A percentile compares a stretch with the other conserved stretches of the same genome.
Evolutionary conservation across 2,329 filamentous ascomycete genomes (phyloP).

Genomic region (Xylariaceae sp.): DNA sequence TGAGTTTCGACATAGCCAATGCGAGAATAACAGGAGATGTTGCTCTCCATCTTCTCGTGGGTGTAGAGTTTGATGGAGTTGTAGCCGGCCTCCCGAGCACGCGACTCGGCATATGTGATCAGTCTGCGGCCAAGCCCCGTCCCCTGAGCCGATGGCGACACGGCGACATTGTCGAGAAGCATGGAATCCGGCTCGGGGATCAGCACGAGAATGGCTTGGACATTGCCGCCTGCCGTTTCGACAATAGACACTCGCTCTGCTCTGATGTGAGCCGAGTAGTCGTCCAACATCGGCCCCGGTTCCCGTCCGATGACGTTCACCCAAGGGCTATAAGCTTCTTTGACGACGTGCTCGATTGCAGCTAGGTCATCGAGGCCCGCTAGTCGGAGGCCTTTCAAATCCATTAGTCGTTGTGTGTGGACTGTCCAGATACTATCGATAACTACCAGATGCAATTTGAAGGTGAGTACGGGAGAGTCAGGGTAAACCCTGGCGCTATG

Average conservation of each 20-base stretch:
- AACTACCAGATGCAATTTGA: no score
- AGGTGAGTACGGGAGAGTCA: no score
- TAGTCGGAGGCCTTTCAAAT: background rate
- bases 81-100: slow-evolving; percentile 2
- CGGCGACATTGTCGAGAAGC: slow-evolving; percentile 13
- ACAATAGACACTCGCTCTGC: slow-evolving; percentile 5
- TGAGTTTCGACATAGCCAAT: slow-evolving; percentile 10
- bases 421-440: no score
- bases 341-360: slow-evolving; percentile 4
- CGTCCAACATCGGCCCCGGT: slow-evolving; percentile 10
- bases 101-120: slow-evolving; percentile 6
- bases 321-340: slow-evolving; percentile 9
- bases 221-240: background rate
- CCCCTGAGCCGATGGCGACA: slow-evolving; percentile 9
- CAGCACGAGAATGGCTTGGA: slow-evolving; percentile 7
- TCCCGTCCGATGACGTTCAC: slow-evolving; percentile 7
- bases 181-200: slow-evolving; percentile 5
- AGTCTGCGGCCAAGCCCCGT: slow-evolving; percentile 6
- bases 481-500: no score
- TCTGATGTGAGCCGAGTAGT: slow-evolving; percentile 8
- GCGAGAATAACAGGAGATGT: slow-evolving; percentile 10
- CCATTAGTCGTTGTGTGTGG: no score
- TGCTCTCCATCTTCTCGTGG: slow-evolving; percentile 7
- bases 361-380: background rate
- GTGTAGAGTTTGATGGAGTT: slow-evolving; percentile 8